Conservation (phyloP, 495 filamentous ascomycete genomes). For the Daldinia vernicosa region DNA sequence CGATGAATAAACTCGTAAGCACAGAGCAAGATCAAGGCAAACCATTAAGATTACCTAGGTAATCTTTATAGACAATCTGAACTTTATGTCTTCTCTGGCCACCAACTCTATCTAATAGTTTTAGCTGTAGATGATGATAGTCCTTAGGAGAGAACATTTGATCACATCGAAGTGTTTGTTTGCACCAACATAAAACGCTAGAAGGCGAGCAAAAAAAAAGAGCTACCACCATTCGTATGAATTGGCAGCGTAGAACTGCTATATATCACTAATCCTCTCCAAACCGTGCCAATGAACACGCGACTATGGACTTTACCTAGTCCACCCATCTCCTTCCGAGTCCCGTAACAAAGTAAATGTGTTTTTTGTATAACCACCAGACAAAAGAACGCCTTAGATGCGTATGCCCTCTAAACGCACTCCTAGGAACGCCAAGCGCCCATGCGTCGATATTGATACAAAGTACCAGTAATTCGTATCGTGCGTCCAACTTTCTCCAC, state of each 20-base stretch:
- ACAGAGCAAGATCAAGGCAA: too few species aligned
- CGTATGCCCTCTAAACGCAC: slow-evolving; percentile 16
- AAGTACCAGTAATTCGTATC: slow-evolving; percentile 22
- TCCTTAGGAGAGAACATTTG: too few species aligned
- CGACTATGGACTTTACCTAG: slow-evolving; percentile 11
- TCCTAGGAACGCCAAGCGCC: slow-evolving; percentile 32
- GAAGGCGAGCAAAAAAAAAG: neutral
- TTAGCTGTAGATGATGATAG: too few species aligned
- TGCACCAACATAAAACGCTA: neutral
- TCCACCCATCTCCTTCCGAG: neutral
- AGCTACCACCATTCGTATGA: neutral
- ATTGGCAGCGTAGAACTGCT: slow-evolving; percentile 10
- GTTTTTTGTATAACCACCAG: slow-evolving; percentile 4
- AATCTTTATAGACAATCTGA: too few species aligned
- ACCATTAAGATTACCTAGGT: too few species aligned
- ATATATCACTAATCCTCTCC: slow-evolving; percentile 29
- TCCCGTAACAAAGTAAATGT: slow-evolving; percentile 7
- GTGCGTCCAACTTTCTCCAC: slow-evolving; percentile 14
- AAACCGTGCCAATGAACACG: slow-evolving; percentile 2
- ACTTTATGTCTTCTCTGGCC: too few species aligned
- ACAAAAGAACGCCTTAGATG: slow-evolving; percentile 30
- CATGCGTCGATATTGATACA: slow-evolving; percentile 23
- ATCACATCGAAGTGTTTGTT: too few species aligned
- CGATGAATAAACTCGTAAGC: too few species aligned
- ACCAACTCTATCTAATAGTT: too few species aligned